Percentiles rank a stretch among this genome's conserved stretches.
Conservation (phyloP, 2,329 filamentous ascomycete species). For the Colletotrichum godetiae region DNA sequence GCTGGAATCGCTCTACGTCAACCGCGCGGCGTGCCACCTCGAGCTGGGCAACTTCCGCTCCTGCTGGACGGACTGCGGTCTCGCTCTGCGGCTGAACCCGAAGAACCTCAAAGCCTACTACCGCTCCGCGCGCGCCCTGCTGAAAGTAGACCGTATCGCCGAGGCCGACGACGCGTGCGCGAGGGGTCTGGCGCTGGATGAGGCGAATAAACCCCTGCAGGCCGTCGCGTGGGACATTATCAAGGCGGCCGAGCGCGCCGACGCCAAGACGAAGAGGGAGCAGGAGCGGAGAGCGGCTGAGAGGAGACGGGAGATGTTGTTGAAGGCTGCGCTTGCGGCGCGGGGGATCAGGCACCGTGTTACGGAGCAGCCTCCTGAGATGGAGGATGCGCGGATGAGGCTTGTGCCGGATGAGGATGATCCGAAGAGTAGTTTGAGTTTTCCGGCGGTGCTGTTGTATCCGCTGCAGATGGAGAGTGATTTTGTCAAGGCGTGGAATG, state of each 20-base stretch:
- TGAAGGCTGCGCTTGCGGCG: conserved; percentile 74
- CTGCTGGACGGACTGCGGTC: conserved; percentile 86
- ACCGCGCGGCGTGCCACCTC: conserved; percentile 90
- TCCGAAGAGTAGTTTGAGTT: conserved; percentile 75
- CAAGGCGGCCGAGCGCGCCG: conserved; percentile 65
- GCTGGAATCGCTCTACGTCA: conserved; percentile 83
- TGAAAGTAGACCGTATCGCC: conserved; percentile 79
- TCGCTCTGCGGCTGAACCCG: conserved; percentile 81
- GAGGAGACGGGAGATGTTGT: conserved; percentile 67
- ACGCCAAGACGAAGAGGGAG: conserved; percentile 66
- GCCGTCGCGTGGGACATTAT: conserved; percentile 72
- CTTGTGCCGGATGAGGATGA: conserved; percentile 80
- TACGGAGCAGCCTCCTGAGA: conserved; percentile 81
- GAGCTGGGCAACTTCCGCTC: conserved; percentile 89
- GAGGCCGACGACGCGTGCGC: conserved; percentile 86
- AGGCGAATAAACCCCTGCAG: conserved; percentile 74
- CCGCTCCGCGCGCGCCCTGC: conserved; percentile 81
- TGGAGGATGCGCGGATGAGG: conserved; percentile 82
- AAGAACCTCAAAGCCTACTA: conserved; percentile 92
- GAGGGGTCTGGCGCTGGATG: conserved; percentile 79
- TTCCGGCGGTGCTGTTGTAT: conserved; percentile 88
- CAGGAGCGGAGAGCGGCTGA: conserved; percentile 65
- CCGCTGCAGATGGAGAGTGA: conserved; percentile 85
- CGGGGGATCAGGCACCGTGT: conserved; percentile 69
- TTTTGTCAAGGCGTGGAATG: conserved; percentile 88